These are phyloP conservation scores for Zea luxurians DNA, from an alignment of 176 grass and related monocot species.

Conservation along the genomic window DNA sequence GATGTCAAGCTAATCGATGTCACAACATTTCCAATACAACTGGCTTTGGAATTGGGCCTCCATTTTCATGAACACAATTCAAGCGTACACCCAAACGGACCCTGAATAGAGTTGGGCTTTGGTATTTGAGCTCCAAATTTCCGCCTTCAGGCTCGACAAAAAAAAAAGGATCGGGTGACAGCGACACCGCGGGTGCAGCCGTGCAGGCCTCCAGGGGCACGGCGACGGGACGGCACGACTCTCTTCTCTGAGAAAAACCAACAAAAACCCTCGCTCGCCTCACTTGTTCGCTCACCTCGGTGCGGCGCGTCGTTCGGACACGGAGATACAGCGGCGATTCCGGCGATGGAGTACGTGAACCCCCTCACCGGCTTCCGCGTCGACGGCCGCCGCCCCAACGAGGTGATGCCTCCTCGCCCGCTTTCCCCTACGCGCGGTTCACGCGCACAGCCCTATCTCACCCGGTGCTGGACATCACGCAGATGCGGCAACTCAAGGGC, in stretches of 20 bases:
- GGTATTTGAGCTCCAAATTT: too few species aligned
- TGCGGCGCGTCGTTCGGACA: neutral
- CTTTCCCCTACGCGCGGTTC: neutral
- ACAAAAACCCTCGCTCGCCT: slow-evolving; percentile 17
- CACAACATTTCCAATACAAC: too few species aligned
- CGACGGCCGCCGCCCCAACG: slow-evolving; percentile 79
- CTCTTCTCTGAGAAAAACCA: neutral
- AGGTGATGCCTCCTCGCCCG: slow-evolving; percentile 36
- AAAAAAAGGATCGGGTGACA: too few species aligned
- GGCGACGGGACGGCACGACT: too few species aligned
- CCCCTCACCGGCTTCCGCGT: slow-evolving; percentile 81
- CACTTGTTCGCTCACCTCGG: neutral
- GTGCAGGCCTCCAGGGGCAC: too few species aligned
- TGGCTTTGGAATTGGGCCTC: too few species aligned
- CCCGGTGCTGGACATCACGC: slow-evolving; percentile 2
- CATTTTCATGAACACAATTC: too few species aligned
- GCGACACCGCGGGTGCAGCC: too few species aligned
- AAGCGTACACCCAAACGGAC: too few species aligned
- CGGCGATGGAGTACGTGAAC: slow-evolving; percentile 47
- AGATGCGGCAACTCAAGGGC: slow-evolving; percentile 91
- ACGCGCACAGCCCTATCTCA: neutral
- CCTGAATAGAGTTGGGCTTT: too few species aligned
- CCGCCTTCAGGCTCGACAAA: too few species aligned
- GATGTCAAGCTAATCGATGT: too few species aligned
- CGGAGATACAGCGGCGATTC: neutral